These are phyloP conservation scores for Aciculoconidium aculeatum DNA, from an alignment of 805 yeast species.

Conservation along the genomic window DNA sequence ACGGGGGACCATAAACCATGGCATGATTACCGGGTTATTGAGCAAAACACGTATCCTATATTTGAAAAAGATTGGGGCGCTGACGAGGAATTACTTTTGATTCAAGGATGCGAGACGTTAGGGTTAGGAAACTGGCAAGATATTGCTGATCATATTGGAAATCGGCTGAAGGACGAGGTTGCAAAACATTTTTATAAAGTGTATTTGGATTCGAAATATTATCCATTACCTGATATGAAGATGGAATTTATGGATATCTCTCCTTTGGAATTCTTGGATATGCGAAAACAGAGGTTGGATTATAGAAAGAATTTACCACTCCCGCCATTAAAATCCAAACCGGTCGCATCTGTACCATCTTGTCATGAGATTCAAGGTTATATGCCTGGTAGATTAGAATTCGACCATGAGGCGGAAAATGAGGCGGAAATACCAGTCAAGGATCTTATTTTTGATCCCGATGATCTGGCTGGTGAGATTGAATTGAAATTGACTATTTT, in stretches of 20 bases:
- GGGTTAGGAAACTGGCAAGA: conserved; percentile 99
- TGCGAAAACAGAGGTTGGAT: conserved; percentile 67
- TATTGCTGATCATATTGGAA: conserved; percentile 93
- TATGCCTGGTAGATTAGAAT: conserved; percentile 98
- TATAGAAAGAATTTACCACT: conserved; percentile 63
- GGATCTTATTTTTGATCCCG: conserved; percentile 93
- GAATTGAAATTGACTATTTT: conserved; percentile 83
- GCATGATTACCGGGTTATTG: conserved; percentile 88
- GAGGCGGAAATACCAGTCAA: conserved; percentile 93
- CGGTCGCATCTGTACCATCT: conserved; percentile 87
- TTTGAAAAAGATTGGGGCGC: conserved; percentile 95
- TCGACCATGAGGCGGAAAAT: conserved; percentile 93
- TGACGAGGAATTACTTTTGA: conserved; percentile 83
- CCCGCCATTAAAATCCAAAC: conserved; percentile 80
- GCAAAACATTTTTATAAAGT: conserved; percentile 71
- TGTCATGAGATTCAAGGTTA: conserved; percentile 97
- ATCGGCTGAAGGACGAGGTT: conserved; percentile 87
- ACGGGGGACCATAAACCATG: conserved; percentile 88
- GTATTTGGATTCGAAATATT: conserved; percentile 62
- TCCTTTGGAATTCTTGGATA: conserved; percentile 62
- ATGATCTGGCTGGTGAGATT: conserved; percentile 81
- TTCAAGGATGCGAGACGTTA: conserved; percentile 86
- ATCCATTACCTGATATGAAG: conserved; percentile 86
- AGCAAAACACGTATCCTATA: conserved; percentile 92
- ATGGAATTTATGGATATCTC: conserved; percentile 56